phyloP scores from a whole-genome alignment of 495 filamentous ascomycete species.

The Haplographium delicatum region DNA sequence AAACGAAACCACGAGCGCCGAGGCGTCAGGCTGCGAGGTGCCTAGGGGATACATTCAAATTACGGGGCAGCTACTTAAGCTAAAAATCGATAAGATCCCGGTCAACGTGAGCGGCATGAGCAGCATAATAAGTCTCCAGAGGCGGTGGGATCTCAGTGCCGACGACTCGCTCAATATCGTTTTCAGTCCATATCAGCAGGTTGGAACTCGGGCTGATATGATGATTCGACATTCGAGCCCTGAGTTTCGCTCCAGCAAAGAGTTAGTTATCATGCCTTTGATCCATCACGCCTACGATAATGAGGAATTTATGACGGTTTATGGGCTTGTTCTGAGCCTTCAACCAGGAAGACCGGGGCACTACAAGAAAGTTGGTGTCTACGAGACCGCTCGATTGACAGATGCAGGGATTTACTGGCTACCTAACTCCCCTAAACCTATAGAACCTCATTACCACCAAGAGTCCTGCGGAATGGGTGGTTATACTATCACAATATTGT shows the following conservation, averaged over 20 bases:
- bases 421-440: neutral
- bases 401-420: neutral
- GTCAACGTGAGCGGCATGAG: neutral
- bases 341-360: neutral
- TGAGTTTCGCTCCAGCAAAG: neutral
- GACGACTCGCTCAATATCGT: neutral
- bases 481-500: neutral
- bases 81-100: neutral
- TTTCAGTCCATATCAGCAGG: neutral
- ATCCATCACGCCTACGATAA: neutral
- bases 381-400: neutral
- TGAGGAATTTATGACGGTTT: neutral
- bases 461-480: neutral
- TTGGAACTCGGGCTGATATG: neutral
- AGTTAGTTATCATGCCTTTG: conserved; percentile 1
- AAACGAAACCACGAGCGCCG: neutral
- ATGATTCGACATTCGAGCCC: neutral
- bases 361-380: neutral
- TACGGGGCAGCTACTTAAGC: conserved; percentile 1
- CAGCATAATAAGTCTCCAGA: conserved; percentile 1
- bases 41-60: neutral
- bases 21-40: neutral
- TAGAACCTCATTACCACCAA: neutral
- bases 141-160: conserved; percentile 1
- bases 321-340: conserved; percentile 1